These are phyloP conservation scores for Paraconiothyrium brasiliense DNA, from an alignment of 2,329 filamentous ascomycete genomes.

Conservation along the genomic window DNA sequence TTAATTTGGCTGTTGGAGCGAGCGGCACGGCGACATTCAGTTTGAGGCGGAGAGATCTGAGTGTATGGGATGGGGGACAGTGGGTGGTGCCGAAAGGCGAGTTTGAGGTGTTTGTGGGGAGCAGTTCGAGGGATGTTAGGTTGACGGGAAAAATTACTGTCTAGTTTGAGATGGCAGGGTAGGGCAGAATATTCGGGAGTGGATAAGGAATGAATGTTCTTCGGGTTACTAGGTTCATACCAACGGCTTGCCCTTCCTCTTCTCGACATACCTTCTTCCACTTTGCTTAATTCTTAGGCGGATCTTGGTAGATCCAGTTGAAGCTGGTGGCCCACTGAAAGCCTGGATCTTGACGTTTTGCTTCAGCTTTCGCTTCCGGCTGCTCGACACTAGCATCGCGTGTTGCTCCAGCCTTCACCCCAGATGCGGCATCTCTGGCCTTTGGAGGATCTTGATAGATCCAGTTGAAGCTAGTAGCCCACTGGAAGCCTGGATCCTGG, in stretches of 20 bases:
- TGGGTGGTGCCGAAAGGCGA: slow-evolving; percentile 49
- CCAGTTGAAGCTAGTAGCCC: neutral
- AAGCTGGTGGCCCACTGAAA: neutral
- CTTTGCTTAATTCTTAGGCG: no score
- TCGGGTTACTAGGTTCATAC: neutral
- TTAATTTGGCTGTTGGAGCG: slow-evolving; percentile 41
- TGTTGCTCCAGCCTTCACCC: no score
- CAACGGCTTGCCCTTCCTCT: neutral
- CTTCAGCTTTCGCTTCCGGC: neutral
- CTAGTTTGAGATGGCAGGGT: slow-evolving; percentile 16
- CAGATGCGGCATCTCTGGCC: no score
- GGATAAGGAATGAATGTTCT: neutral
- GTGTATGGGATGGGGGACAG: slow-evolving; percentile 47
- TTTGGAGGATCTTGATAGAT: neutral
- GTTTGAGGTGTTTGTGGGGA: slow-evolving; percentile 44
- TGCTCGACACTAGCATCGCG: no score
- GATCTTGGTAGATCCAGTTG: neutral
- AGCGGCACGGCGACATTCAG: slow-evolving; percentile 45
- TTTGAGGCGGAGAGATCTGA: slow-evolving; percentile 48
- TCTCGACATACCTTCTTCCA: neutral
- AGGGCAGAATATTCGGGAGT: neutral
- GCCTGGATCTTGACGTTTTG: neutral
- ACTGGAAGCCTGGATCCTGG: neutral
- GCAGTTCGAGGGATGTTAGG: slow-evolving; percentile 49
- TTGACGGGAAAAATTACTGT: slow-evolving; percentile 46